phyloP scores from a whole-genome alignment of 768 basidiomycete genomes.

The Phylloporus arenicola region DNA sequence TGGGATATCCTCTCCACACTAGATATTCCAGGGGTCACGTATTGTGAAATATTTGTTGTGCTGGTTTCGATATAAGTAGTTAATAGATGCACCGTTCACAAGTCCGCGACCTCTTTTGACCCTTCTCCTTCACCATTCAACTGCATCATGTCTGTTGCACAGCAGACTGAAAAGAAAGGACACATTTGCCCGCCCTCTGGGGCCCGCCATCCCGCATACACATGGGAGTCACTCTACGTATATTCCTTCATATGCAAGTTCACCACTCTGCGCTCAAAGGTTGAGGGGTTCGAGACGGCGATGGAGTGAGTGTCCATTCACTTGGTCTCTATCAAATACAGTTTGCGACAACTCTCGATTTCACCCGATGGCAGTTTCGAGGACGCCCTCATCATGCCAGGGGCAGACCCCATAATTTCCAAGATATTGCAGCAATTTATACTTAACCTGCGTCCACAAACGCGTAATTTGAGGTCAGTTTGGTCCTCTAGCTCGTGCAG shows the following conservation, averaged over 20 bases:
- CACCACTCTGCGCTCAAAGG: constrained; percentile 65
- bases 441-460: constrained; percentile 76
- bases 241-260: constrained; percentile 84
- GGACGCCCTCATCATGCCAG: constrained; percentile 66
- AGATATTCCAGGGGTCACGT: constrained; percentile 22
- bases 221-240: constrained; percentile 84
- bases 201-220: constrained; percentile 70
- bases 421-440: constrained; percentile 72
- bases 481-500: constrained; percentile 26
- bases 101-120: constrained; percentile 32
- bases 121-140: constrained; percentile 32
- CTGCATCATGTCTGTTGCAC: constrained; percentile 35
- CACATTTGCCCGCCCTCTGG: constrained; percentile 52
- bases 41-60: constrained; percentile 34
- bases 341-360: constrained; percentile 31
- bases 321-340: constrained; percentile 14
- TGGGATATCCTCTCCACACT: constrained; percentile 13
- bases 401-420: constrained; percentile 67
- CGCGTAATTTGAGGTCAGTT: constrained; percentile 82
- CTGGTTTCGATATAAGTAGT: constrained; percentile 34
- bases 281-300: constrained; percentile 73
- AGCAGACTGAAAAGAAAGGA: constrained; percentile 41
- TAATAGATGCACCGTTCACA: constrained; percentile 30
- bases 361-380: constrained; percentile 55
- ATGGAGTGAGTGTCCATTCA: constrained; percentile 64